These are phyloP conservation scores for Microdochium bolleyi DNA, from an alignment of 2,329 filamentous ascomycete species.

Conservation along the genomic window DNA sequence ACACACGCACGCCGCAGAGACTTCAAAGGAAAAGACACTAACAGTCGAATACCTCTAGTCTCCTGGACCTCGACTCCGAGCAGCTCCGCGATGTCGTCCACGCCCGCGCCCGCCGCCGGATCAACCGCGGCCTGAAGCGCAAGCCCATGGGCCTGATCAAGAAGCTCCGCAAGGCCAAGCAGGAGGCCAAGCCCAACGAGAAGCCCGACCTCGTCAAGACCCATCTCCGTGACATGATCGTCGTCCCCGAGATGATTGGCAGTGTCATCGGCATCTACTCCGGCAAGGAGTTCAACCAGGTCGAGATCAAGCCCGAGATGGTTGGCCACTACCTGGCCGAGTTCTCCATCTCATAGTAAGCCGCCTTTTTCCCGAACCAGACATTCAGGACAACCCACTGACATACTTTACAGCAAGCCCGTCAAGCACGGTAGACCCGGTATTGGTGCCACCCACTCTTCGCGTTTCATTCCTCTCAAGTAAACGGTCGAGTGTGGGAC, in stretches of 20 bases:
- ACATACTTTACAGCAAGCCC: slow-evolving; percentile 68
- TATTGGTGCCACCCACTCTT: slow-evolving; percentile 99
- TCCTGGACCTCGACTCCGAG: slow-evolving; percentile 97
- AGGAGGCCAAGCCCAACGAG: slow-evolving; percentile 98
- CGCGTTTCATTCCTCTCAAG: slow-evolving; percentile 99
- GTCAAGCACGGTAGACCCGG: slow-evolving; percentile 99
- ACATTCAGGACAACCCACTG: slow-evolving; percentile 26
- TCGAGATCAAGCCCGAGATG: slow-evolving; percentile 99
- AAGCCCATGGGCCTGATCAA: slow-evolving; percentile 99
- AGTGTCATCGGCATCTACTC: slow-evolving; percentile 99
- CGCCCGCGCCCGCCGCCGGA: slow-evolving; percentile 94
- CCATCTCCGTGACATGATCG: slow-evolving; percentile 99
- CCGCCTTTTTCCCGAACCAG: neutral
- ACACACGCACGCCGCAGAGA: neutral
- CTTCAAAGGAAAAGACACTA: slow-evolving; percentile 6
- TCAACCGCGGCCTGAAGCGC: slow-evolving; percentile 99
- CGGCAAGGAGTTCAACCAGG: slow-evolving; percentile 99
- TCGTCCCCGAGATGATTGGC: slow-evolving; percentile 99
- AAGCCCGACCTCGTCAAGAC: slow-evolving; percentile 99
- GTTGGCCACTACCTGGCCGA: slow-evolving; percentile 98
- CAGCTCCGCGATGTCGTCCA: slow-evolving; percentile 99
- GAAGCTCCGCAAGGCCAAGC: slow-evolving; percentile 99
- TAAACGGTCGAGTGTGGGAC: slow-evolving; percentile 46
- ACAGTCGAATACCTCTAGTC: slow-evolving; percentile 45
- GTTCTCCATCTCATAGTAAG: slow-evolving; percentile 99